Percentiles rank a stretch among this genome's conserved stretches.
phyloP scores from a whole-genome alignment of 495 filamentous ascomycete genomes.

The Aspergillus mulundensis region DNA sequence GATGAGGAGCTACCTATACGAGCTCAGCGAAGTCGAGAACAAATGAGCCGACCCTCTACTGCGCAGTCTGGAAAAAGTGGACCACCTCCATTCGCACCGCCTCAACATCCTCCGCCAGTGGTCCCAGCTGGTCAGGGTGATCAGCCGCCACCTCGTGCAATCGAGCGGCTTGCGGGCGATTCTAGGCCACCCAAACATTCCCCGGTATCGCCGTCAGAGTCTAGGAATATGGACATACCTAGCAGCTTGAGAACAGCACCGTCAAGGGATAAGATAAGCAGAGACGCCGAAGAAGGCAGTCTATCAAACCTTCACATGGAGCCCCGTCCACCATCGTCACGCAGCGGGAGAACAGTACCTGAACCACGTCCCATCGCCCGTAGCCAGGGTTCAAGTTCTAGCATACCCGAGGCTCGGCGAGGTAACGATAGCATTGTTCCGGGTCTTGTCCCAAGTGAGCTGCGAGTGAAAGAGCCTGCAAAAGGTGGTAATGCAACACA shows the following conservation, averaged over 20 bases:
- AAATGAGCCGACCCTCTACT: slow-evolving; percentile 40
- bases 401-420: slow-evolving; percentile 21
- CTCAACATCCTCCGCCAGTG: slow-evolving; percentile 20
- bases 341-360: slow-evolving; percentile 23
- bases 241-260: slow-evolving; percentile 19
- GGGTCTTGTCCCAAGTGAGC: slow-evolving; percentile 23
- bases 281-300: slow-evolving; percentile 16
- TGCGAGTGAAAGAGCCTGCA: slow-evolving; percentile 25
- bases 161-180: slow-evolving; percentile 24
- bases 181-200: slow-evolving; percentile 18
- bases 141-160: slow-evolving; percentile 27
- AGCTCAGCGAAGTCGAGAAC: slow-evolving; percentile 45
- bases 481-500: slow-evolving; percentile 22
- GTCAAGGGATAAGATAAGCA: slow-evolving; percentile 11
- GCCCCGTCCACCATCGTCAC: slow-evolving; percentile 25
- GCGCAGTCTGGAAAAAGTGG: slow-evolving; percentile 28
- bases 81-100: slow-evolving; percentile 21
- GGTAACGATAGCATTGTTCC: slow-evolving; percentile 32
- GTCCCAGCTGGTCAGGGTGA: slow-evolving; percentile 14
- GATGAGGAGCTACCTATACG: slow-evolving; percentile 38
- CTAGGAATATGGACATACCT: slow-evolving; percentile 24
- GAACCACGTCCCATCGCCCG: slow-evolving; percentile 18
- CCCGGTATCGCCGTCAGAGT: slow-evolving; percentile 18
- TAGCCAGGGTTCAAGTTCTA: slow-evolving; percentile 18
- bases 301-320: slow-evolving; percentile 19